phyloP scores from a whole-genome alignment of 2,329 filamentous ascomycete species.

The Venturia effusa region DNA sequence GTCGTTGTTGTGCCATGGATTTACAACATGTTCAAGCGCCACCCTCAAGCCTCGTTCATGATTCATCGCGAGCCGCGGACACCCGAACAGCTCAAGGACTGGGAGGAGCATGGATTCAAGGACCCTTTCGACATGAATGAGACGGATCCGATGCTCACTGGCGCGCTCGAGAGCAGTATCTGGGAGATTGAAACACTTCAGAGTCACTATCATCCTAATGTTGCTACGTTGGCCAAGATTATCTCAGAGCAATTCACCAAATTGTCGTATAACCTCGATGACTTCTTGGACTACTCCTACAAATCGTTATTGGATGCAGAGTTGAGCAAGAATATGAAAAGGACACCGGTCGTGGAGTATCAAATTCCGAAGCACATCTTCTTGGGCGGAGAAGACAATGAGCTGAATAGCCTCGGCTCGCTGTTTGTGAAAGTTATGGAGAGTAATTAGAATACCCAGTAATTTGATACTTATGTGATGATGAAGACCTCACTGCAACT shows the following conservation, averaged over 20 bases:
- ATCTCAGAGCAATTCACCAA: constrained; percentile 97
- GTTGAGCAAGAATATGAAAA: constrained; percentile 71
- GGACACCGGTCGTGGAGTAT: constrained; percentile 78
- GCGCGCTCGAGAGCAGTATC: constrained; percentile 81
- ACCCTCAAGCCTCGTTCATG: constrained; percentile 92
- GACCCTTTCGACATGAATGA: constrained; percentile 74
- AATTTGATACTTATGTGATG: not conserved
- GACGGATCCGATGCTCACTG: constrained; percentile 70
- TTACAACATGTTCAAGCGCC: constrained; percentile 85
- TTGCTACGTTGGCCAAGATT: constrained; percentile 87
- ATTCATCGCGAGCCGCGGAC: constrained; percentile 66
- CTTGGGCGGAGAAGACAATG: not conserved
- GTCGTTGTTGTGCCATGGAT: constrained; percentile 85
- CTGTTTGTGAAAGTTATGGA: not conserved
- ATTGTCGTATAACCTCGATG: constrained; percentile 86
- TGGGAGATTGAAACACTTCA: constrained; percentile 93
- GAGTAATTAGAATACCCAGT: not conserved
- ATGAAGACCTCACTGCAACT: not conserved
- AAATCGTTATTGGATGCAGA: constrained; percentile 74
- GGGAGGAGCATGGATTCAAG: constrained; percentile 51
- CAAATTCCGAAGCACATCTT: constrained; percentile 10
- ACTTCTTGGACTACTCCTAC: constrained; percentile 94
- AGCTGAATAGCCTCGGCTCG: not conserved
- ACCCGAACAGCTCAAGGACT: constrained; percentile 42
- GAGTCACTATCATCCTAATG: constrained; percentile 92